These are phyloP conservation scores for Phylloporus sp. DNA, from an alignment of 768 basidiomycete species.

Conservation along the genomic window DNA sequence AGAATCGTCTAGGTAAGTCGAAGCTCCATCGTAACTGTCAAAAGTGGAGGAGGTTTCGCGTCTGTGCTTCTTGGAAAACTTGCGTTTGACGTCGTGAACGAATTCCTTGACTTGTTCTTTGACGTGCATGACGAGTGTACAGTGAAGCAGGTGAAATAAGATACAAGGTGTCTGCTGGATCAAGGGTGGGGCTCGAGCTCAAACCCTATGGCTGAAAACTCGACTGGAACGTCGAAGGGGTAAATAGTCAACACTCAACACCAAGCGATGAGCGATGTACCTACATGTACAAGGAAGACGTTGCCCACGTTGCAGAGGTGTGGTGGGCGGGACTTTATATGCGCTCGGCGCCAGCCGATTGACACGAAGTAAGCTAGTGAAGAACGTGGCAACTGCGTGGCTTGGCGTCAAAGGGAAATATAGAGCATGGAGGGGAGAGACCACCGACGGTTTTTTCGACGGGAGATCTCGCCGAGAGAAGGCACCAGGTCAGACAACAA, in stretches of 20 bases:
- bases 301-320: conserved; percentile 6
- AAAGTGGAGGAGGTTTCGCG: conserved; percentile 12
- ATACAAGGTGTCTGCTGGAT: background rate
- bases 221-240: background rate
- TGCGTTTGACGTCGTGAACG: conserved; percentile 31
- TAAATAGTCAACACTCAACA: background rate
- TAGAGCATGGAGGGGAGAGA: background rate
- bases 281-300: background rate
- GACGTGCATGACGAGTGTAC: conserved; percentile 24
- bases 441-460: background rate
- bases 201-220: background rate
- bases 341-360: background rate
- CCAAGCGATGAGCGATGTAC: background rate
- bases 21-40: conserved; percentile 7
- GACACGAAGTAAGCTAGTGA: conserved; percentile 5
- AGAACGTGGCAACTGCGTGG: conserved; percentile 1
- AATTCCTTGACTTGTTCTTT: conserved; percentile 27
- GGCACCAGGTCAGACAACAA: too few species aligned
- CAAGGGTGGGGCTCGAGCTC: background rate
- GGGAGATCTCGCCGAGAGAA: background rate
- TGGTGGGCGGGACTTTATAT: conserved; percentile 4
- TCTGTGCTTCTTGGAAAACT: conserved; percentile 25
- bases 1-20: conserved; percentile 9
- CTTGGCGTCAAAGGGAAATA: background rate
- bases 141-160: background rate